These are phyloP conservation scores for Cercophora samala DNA, from an alignment of 495 filamentous ascomycete species.

Conservation along the genomic window DNA sequence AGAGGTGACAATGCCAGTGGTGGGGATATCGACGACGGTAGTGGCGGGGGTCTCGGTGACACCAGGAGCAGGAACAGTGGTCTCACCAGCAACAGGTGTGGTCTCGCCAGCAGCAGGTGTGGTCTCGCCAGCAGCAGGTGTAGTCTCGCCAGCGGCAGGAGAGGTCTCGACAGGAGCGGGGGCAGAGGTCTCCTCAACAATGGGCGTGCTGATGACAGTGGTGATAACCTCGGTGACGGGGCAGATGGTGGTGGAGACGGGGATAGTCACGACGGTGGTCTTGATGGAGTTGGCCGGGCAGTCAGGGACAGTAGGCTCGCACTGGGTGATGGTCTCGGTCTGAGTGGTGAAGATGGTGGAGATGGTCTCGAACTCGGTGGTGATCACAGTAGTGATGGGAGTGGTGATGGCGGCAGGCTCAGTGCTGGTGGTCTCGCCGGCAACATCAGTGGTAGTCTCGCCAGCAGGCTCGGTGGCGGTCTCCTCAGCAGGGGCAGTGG, in stretches of 20 bases:
- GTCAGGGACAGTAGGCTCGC: conserved; percentile 52
- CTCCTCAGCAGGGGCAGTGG: conserved; percentile 7
- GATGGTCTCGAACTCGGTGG: conserved; percentile 44
- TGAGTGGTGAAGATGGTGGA: conserved; percentile 62
- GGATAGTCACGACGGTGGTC: conserved; percentile 55
- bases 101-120: conserved; percentile 10
- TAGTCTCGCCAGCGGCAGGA: background rate
- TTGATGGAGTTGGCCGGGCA: conserved; percentile 52
- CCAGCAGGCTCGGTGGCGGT: background rate
- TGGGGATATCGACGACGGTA: conserved; percentile 12
- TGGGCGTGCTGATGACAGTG: conserved; percentile 16
- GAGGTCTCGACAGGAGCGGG: conserved; percentile 10
- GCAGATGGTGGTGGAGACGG: conserved; percentile 62
- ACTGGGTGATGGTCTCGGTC: conserved; percentile 58
- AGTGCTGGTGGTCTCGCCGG: conserved; percentile 20
- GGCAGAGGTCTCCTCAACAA: conserved; percentile 1
- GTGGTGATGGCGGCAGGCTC: conserved; percentile 18
- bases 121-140: conserved; percentile 5
- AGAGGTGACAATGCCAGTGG: conserved; percentile 30
- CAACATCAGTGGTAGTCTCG: conserved; percentile 7
- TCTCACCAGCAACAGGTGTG: conserved; percentile 1
- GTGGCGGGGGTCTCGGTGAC: conserved; percentile 6
- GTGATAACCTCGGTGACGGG: conserved; percentile 45
- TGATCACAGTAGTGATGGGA: conserved; percentile 28
- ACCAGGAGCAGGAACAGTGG: conserved; percentile 7